phyloP scores from a whole-genome alignment of 1,284 basidiomycete species.

The Vanrija humicola region DNA sequence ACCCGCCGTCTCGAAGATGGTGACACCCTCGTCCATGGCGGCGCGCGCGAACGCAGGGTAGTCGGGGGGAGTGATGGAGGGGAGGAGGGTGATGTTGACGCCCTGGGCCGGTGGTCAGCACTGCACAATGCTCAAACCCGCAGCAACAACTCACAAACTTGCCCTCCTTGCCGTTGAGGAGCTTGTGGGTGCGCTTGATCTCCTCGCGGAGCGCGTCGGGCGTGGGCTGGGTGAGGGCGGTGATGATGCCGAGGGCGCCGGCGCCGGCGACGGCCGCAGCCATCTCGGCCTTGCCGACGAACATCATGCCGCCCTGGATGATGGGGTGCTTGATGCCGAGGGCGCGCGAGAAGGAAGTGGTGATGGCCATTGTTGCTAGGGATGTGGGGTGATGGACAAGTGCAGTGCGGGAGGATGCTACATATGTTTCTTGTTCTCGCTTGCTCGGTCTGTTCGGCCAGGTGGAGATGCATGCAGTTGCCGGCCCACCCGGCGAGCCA shows the following conservation, averaged over 20 bases:
- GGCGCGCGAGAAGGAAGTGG: constrained; percentile 51
- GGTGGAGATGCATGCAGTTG: too few relatives aligned
- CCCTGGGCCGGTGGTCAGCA: constrained; percentile 51
- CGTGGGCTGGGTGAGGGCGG: constrained; percentile 76
- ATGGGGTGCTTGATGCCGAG: constrained; percentile 58
- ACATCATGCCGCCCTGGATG: constrained; percentile 54
- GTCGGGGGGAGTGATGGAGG: constrained; percentile 85
- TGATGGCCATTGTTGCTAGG: constrained; percentile 41
- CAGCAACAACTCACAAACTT: constrained; percentile 54
- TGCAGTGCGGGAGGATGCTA: not conserved
- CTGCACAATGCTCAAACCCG: constrained; percentile 15
- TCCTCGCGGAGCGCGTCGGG: constrained; percentile 78
- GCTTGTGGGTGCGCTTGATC: constrained; percentile 69
- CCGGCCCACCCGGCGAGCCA: too few relatives aligned
- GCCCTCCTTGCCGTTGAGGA: constrained; percentile 58
- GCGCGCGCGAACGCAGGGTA: constrained; percentile 74
- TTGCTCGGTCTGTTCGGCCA: too few relatives aligned
- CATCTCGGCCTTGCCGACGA: constrained; percentile 42
- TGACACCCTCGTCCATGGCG: constrained; percentile 82
- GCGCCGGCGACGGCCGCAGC: constrained; percentile 75
- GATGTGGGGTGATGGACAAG: not conserved
- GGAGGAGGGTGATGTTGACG: constrained; percentile 87
- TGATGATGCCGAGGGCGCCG: constrained; percentile 82
- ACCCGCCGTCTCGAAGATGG: constrained; percentile 89
- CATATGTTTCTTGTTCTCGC: not conserved